Base-by-base conservation (phyloP, 23 red algal species). In the Cyanidium caldarium region DNA sequence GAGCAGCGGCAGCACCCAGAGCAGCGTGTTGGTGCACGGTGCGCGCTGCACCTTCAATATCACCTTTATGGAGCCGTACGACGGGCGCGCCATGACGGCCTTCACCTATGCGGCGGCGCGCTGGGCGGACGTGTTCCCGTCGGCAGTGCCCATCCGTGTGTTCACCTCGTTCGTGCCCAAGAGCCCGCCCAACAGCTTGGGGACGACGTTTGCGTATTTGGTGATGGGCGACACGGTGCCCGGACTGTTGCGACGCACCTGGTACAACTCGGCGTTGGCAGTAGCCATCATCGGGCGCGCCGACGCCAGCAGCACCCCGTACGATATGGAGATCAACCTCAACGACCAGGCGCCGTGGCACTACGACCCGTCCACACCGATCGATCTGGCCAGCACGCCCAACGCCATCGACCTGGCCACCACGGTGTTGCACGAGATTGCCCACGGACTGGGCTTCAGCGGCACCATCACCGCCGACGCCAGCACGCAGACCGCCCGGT, bases 51-150 rank as follows among this genome's bases (percentile, higher is more conserved):
- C 51, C 7, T 61, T 61, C 21, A 61, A 61, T 28, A 61, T 61
- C 21, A 61, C 51, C 31, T 61, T 61, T 28, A 25, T 61, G 13
- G 51, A 61, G 23, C 51, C 51, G 7, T 61, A 61, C 51, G 51
- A 61, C 51, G 51, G 19, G 10, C 13, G 13, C n/a, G 51, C 51
- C 7, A 61, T 28, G 51, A 20, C 3, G 10, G 35, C 66, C 42
- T 67, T 86, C 43, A 42, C 75, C 57, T 68, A 43, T 33, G 57
- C 58, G 34, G 72, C 71, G 35, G n/a, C 36, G 44, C 43, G 42
- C 37, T 86, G 81, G 81, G 81, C 81, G 33, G 67, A 86, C 42
- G 29, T 58, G 19, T 86, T 86, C 61, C 61, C 45, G 12, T 74
- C 68, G 12, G 35, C 19, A 2, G 45, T 72, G 2, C 3, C 37